Base-by-base conservation (phyloP, 2,329 filamentous ascomycete species). In the Pezicula rhizophila region DNA sequence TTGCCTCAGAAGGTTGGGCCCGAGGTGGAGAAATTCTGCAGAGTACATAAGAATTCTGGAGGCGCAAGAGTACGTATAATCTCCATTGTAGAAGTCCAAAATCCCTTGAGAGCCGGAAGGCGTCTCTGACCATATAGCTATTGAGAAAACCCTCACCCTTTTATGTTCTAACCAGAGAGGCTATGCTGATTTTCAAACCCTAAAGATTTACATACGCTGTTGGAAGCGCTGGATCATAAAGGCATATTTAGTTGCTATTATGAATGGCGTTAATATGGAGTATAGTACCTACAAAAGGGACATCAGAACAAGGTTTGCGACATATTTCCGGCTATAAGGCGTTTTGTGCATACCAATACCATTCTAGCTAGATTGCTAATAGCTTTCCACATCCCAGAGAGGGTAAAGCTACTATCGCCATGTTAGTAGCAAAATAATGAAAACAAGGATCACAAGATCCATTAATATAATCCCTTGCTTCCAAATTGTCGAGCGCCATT, bases 31-130 rank as follows among this genome's bases (percentile, higher is more conserved):
- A 49, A 56, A 66, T 51, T 67, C 67, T 7, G 58, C 57, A 3
- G 67, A 68, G 37, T 70, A 69, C 53, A 18, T 65, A 42, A 60
- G 62, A 17, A 60, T 71, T 44, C 50, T 69, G 39, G 61, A 64
- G 52, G 58, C 65, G 23, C 64, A 68, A 42, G 66, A 69, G 48
- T 31, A 31, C 12, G 28, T 31, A 31, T 5, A 31, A 10, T 31
- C 28, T 31, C 28, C 8, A 31, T 31, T 31, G 3, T 4, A 23
- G 23, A 23, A 7, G 6, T 23, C 23, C 23, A 5, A 23, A 23
- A 23, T 23, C 23, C 23, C 23, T 23, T 23, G 23, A 7, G 4
- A 23, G 23, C 6, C 23, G 6, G 23, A 31, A 7, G 28, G 11
- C 28, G 8, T 23, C 28, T 31, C 11, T 31, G 8, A 3, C 11